Conservation (phyloP, 768 basidiomycete genomes). For the Podaxis sp. region DNA sequence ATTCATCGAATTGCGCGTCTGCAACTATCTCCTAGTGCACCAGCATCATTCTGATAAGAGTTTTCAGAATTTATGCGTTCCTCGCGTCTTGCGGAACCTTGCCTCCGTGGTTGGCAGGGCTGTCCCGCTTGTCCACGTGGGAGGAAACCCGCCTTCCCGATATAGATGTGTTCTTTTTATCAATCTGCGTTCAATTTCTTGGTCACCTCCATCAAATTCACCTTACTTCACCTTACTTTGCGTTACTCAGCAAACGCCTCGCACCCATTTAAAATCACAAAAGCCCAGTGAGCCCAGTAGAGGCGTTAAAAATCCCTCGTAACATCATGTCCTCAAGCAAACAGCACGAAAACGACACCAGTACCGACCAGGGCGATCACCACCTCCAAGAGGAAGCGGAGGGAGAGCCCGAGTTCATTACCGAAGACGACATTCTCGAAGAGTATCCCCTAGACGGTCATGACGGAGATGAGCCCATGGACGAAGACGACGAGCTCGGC, state of each 20-base stretch:
- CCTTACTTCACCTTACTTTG: neutral
- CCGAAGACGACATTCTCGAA: slow-evolving; percentile 56
- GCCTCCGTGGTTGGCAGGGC: neutral
- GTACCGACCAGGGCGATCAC: slow-evolving; percentile 44
- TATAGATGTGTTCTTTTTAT: slow-evolving; percentile 24
- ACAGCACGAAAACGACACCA: slow-evolving; percentile 29
- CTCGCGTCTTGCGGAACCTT: neutral
- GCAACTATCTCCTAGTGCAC: slow-evolving; percentile 4
- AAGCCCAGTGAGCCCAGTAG: neutral
- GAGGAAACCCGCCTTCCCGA: slow-evolving; percentile 17
- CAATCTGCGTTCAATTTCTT: slow-evolving; percentile 5
- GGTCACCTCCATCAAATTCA: slow-evolving; percentile 3
- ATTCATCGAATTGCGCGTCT: slow-evolving; percentile 15
- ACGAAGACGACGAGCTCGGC: slow-evolving; percentile 54
- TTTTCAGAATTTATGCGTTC: slow-evolving; percentile 3
- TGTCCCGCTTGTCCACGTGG: slow-evolving; percentile 9
- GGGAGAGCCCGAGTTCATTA: slow-evolving; percentile 45
- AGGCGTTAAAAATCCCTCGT: slow-evolving; percentile 1
- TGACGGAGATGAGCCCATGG: slow-evolving; percentile 55
- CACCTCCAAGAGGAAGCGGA: slow-evolving; percentile 32
- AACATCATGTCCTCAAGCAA: slow-evolving; percentile 30
- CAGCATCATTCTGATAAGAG: neutral
- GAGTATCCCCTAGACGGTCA: slow-evolving; percentile 62
- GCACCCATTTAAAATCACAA: neutral
- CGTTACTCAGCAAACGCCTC: slow-evolving; percentile 13